Evolutionary conservation across 2,329 filamentous ascomycete species (phyloP).

Genomic region (Verticillium tricorpus): DNA sequence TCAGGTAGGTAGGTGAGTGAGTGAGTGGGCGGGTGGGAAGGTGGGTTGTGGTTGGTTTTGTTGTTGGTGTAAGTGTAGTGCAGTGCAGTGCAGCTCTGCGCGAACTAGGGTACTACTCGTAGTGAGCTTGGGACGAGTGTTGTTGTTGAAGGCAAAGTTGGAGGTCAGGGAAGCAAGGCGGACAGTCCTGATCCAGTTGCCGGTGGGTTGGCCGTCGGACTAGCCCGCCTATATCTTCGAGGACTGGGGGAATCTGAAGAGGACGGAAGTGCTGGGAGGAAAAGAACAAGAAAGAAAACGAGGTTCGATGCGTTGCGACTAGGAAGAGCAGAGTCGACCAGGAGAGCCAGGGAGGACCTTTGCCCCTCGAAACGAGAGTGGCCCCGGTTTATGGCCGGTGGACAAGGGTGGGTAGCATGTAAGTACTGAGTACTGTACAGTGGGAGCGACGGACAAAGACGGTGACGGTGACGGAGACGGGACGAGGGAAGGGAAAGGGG

Average conservation of each 20-base stretch:
- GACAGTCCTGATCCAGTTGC: neutral
- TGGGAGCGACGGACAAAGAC: neutral
- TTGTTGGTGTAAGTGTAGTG: slow-evolving; percentile 13
- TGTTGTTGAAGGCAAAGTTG: neutral
- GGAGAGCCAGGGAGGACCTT: slow-evolving; percentile 1
- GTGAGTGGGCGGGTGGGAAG: neutral
- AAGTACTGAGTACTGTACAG: neutral
- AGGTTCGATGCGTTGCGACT: neutral
- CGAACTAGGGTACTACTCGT: neutral
- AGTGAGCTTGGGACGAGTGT: neutral
- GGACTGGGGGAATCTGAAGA: neutral
- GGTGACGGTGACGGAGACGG: slow-evolving; percentile 1
- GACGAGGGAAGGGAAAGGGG: neutral
- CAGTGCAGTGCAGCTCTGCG: slow-evolving; percentile 6
- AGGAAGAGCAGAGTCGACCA: slow-evolving; percentile 1
- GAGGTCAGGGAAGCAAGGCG: neutral
- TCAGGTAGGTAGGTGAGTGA: neutral
- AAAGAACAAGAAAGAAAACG: neutral
- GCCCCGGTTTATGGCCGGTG: neutral
- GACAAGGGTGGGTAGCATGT: neutral
- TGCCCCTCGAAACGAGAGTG: slow-evolving; percentile 2
- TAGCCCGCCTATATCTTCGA: neutral
- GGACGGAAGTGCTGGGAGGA: neutral
- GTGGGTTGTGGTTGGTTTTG: neutral
- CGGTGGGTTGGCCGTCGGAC: neutral